Evolutionary conservation across 768 basidiomycete genomes (phyloP), one percentile per base, ranked within the genome.

Genomic region (Mycena belliarum): DNA sequence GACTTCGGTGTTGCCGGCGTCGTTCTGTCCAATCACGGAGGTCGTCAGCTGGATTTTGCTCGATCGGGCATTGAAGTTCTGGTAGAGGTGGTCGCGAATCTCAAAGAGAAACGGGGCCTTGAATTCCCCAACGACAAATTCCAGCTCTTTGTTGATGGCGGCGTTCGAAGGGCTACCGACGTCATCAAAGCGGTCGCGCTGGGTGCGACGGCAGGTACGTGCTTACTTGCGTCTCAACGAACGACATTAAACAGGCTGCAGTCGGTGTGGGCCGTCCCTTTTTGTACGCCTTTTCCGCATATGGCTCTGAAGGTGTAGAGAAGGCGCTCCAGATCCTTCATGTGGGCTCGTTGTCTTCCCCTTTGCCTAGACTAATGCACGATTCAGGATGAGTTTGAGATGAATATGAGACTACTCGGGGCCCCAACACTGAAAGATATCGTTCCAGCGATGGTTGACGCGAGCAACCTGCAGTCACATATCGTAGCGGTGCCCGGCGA

Each of bases 401-500:
- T 98, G 96, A 95, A 96, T 73, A 82, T 98, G 83, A 88, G 95
- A 16, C 78, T 98, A 2, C 73, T 99, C 26, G 96, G 96, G 8
- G 95, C 95, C 0, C 84, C 80, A 4, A 89, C 82, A 0, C 70
- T 98, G 42, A 81, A 80, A 51, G 93, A 98, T 32, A 76, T 98
- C 54, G 84, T 86, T 0, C 91, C 90, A 0, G 83, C 85, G 42
- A 95, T 98, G 95, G 93, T 98, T 9, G 93, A 98, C 61, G 85
- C 86, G 14, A 82, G 83, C 1, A 87, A 85, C 49, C 73, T 96
- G 28, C 76, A 78, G 50, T 71, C 78, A 24, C 93, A 93, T 66
- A 71, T 86, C 20, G 86, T 84, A 2, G 65, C 83, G 4, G 86
- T 89, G 4, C 91, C 93, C 0, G 77, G 73, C 3, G 92, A 93